phyloP scores from a whole-genome alignment of 2,329 filamentous ascomycete genomes.

The Tolypocladium album region DNA sequence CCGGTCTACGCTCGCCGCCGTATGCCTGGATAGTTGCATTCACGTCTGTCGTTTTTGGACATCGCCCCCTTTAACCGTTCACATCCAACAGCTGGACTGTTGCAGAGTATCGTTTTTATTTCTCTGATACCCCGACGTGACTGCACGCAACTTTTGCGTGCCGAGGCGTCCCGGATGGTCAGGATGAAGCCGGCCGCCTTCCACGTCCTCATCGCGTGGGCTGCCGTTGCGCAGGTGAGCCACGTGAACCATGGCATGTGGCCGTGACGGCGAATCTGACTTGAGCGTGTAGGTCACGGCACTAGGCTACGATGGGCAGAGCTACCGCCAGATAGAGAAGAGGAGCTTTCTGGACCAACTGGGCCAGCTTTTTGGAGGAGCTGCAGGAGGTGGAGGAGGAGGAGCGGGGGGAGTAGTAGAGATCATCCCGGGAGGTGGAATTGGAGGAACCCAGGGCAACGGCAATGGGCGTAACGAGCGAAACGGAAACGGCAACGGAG shows the following conservation, averaged over 20 bases:
- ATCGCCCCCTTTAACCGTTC: neutral
- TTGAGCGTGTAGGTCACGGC: conserved; percentile 1
- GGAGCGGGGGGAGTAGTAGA: neutral
- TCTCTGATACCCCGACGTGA: neutral
- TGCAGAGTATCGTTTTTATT: neutral
- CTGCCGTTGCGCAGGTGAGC: conserved; percentile 8
- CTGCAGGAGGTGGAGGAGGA: neutral
- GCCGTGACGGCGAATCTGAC: neutral
- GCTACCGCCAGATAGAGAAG: neutral
- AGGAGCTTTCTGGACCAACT: conserved; percentile 5
- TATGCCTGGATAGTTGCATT: neutral
- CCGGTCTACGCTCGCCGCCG: neutral
- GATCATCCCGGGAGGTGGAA: too few relatives aligned
- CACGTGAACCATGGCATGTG: neutral
- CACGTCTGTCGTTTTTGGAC: neutral
- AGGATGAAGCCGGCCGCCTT: conserved; percentile 10
- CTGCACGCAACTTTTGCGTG: neutral
- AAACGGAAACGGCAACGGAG: neutral
- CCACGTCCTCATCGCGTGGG: conserved; percentile 8
- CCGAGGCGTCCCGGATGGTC: neutral
- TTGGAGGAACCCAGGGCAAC: neutral
- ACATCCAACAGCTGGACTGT: conserved; percentile 3
- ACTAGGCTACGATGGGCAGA: conserved; percentile 1
- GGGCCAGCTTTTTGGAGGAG: conserved; percentile 4
- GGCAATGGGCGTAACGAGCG: neutral